Conservation (phyloP, 148 eudicot species). For the Amaranthus hypochondriacus region DNA sequence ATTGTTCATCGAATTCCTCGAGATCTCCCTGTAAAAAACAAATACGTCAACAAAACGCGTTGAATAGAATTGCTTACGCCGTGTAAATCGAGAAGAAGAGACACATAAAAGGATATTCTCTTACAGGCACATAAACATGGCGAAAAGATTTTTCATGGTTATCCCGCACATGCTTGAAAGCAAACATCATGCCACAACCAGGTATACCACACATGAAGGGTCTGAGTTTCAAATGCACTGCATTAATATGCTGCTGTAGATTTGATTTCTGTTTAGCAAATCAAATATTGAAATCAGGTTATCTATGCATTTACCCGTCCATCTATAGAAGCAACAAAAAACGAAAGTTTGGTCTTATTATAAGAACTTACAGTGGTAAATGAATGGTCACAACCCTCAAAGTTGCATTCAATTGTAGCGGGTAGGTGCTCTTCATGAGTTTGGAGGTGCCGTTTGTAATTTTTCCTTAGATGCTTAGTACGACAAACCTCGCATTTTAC, state of each 20-base stretch:
- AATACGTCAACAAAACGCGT: too few relatives aligned
- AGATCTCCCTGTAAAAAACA: slow-evolving; percentile 30
- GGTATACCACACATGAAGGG: slow-evolving; percentile 59
- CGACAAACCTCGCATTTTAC: slow-evolving; percentile 77
- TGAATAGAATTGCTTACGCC: too few relatives aligned
- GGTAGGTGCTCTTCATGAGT: slow-evolving; percentile 46
- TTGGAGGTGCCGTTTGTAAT: slow-evolving; percentile 74
- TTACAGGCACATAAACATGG: slow-evolving; percentile 60
- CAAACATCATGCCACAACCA: slow-evolving; percentile 72
- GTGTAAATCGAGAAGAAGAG: background rate
- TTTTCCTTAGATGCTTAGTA: slow-evolving; percentile 73
- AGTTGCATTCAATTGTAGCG: slow-evolving; percentile 49
- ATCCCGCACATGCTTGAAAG: slow-evolving; percentile 91
- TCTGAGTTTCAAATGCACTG: slow-evolving; percentile 59
- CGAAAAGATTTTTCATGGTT: slow-evolving; percentile 69
- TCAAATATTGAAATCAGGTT: background rate
- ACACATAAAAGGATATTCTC: background rate
- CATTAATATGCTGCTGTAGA: slow-evolving; percentile 74
- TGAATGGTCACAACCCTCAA: slow-evolving; percentile 59
- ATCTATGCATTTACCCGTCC: background rate
- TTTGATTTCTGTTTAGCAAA: slow-evolving; percentile 58
- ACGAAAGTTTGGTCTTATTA: background rate
- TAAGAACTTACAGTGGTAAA: slow-evolving; percentile 54
- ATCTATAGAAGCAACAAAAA: too few relatives aligned
- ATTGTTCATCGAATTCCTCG: slow-evolving; percentile 39